Evolutionary conservation across 768 basidiomycete genomes (phyloP).

Genomic region (Cystofilobasidium capitatum): DNA sequence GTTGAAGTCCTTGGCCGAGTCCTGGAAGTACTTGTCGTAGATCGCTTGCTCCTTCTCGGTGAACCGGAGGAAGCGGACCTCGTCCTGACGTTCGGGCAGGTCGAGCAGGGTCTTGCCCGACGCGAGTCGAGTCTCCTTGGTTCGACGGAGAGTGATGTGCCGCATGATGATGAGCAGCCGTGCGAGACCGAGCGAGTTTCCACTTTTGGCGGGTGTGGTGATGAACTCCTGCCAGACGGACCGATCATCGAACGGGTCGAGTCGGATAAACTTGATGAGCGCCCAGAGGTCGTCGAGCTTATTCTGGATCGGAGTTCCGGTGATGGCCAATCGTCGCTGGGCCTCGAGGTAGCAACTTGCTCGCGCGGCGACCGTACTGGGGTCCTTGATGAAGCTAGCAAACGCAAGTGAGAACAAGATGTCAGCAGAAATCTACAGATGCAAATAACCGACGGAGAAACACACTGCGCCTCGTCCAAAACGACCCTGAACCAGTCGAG

Average conservation of each 20-base stretch:
- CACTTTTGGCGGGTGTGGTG: conserved; percentile 83
- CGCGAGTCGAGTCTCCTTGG: conserved; percentile 74
- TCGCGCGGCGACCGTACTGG: conserved; percentile 81
- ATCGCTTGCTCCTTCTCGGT: conserved; percentile 69
- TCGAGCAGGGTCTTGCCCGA: conserved; percentile 77
- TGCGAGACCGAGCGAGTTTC: conserved; percentile 68
- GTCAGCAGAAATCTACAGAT: not conserved
- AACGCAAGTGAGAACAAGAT: not conserved
- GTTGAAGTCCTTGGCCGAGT: conserved; percentile 78
- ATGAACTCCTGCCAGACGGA: conserved; percentile 86
- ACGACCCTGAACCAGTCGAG: conserved; percentile 95
- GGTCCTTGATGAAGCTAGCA: conserved; percentile 87
- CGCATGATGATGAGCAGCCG: conserved; percentile 97
- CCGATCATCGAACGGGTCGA: conserved; percentile 88
- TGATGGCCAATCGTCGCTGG: conserved; percentile 82
- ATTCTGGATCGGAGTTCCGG: conserved; percentile 99
- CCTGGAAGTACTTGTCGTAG: conserved; percentile 78
- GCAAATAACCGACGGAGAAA: conserved; percentile 28
- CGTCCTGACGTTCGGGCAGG: conserved; percentile 82
- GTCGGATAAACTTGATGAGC: conserved; percentile 85
- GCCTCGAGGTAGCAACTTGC: conserved; percentile 92
- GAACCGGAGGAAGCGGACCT: conserved; percentile 74
- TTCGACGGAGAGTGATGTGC: conserved; percentile 88
- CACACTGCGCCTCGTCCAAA: conserved; percentile 89
- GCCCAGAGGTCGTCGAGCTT: conserved; percentile 97